Conservation (phyloP, 208 protist genomes). For the Wallacemonas sp. region DNA sequence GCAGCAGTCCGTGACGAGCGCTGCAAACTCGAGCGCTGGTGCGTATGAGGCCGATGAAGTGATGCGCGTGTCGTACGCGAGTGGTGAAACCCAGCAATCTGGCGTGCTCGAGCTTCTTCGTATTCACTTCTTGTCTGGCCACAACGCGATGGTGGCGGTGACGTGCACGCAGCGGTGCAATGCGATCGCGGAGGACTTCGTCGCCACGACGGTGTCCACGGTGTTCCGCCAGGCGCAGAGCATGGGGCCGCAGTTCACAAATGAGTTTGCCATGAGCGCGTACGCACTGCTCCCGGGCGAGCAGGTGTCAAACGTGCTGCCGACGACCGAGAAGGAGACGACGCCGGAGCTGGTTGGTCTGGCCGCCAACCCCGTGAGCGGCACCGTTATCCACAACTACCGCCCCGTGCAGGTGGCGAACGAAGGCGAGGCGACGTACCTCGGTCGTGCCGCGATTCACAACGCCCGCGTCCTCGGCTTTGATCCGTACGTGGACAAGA, state of each 20-base stretch:
- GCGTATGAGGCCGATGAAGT: slow-evolving; percentile 26
- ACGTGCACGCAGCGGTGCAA: slow-evolving; percentile 32
- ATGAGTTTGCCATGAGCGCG: slow-evolving; percentile 29
- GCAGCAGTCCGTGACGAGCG: neutral
- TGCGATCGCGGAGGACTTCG: slow-evolving; percentile 32
- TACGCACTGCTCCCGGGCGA: slow-evolving; percentile 32
- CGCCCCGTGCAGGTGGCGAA: slow-evolving; percentile 21
- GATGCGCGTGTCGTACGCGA: slow-evolving; percentile 23
- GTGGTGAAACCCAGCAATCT: slow-evolving; percentile 15
- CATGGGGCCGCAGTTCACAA: slow-evolving; percentile 20
- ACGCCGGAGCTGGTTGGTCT: slow-evolving; percentile 10
- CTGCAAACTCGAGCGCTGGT: neutral
- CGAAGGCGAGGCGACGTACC: slow-evolving; percentile 20
- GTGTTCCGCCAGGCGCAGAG: slow-evolving; percentile 15
- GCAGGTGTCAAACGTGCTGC: slow-evolving; percentile 31
- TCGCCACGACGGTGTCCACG: slow-evolving; percentile 24
- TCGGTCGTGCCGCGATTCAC: slow-evolving; percentile 25
- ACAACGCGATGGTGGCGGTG: slow-evolving; percentile 36
- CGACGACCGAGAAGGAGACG: slow-evolving; percentile 12
- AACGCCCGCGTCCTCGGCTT: slow-evolving; percentile 31
- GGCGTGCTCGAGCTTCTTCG: slow-evolving; percentile 19
- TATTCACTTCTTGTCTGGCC: slow-evolving; percentile 36
- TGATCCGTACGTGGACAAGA: slow-evolving; percentile 25
- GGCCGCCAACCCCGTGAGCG: slow-evolving; percentile 38
- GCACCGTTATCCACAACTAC: slow-evolving; percentile 33